Evolutionary conservation across 331 rosid genomes (phyloP).

Genomic region (Dryas integrifolia): DNA sequence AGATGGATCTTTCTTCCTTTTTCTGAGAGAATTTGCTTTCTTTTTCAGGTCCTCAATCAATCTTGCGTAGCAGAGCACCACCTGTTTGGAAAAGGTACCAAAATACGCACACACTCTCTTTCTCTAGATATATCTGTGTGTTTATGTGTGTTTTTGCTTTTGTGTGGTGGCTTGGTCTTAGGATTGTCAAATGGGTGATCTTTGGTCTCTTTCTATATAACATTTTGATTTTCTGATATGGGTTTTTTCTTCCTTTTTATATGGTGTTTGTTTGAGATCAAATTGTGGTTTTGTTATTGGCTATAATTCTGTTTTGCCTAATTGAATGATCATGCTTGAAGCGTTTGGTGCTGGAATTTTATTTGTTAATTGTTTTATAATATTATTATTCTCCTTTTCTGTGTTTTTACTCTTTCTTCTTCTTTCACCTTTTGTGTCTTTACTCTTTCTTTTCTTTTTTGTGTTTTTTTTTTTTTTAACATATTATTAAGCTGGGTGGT

Average conservation of each 20-base stretch:
- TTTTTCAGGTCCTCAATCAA: slow-evolving; percentile 21
- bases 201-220: slow-evolving; percentile 1
- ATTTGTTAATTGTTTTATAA: background rate
- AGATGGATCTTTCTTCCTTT: background rate
- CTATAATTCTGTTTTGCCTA: background rate
- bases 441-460: background rate
- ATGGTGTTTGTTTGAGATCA: background rate
- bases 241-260: background rate
- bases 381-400: background rate
- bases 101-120: background rate
- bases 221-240: slow-evolving; percentile 14
- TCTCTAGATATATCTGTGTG: background rate
- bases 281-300: background rate
- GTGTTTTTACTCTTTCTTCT: background rate
- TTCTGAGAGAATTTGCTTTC: slow-evolving; percentile 4
- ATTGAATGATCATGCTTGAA: background rate
- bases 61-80: background rate
- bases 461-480: background rate
- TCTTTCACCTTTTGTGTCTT: too few species aligned
- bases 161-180: background rate
- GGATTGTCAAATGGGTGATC: background rate
- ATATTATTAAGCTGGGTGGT: background rate
- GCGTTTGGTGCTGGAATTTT: background rate
- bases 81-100: slow-evolving; percentile 21
- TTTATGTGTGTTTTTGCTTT: background rate